Base-by-base conservation (phyloP, 192 early-diverging fungal species). In the Diversispora epigaea region DNA sequence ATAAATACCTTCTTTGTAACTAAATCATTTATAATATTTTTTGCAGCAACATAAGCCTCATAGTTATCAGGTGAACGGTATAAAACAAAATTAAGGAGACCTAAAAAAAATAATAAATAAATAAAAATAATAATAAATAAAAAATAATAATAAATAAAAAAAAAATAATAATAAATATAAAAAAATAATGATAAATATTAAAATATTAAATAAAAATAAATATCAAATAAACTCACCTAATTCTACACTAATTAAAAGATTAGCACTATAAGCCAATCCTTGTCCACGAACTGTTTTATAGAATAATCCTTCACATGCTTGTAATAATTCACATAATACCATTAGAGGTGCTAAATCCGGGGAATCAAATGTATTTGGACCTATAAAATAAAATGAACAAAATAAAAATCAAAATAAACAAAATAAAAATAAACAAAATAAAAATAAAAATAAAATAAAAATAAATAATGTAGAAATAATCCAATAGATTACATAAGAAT, bases 251-350 rank as follows among this genome's bases (percentile, higher is more conserved):
- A 82, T 79, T n/a, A 70, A 73, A 32, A 89, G 70, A 40, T 63
- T 80, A 73, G 78, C 80, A 15, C 82, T 77, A 76, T 89, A 89
- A 12, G 86, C 88, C 15, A 86, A 77, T 12, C 88, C 88, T 39
- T 83, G 81, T 21, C 88, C 88, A 67, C 88, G 88, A 60, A 89
- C 84, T n/a, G 84, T 69, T 75, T 85, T 86, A 86, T 86, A 89
- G 65, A 89, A 87, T 8, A 84, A 77, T 32, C 88, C 88, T 76
- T 89, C 88, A 71, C 85, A 83, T 0, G 84, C 84, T 52, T 87
- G 79, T 50, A 89, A 74, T 22, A 84, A 70, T 60, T 89, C 88
- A 50, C 79, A 82, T 68, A 86, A 77, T 6, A 89, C 86, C 64
- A 87, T 62, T 6, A 89, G 71, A 21, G 88, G 79, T 39, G 86